Conservation (phyloP, 2,329 filamentous ascomycete genomes). For the Diaporthe citri region DNA sequence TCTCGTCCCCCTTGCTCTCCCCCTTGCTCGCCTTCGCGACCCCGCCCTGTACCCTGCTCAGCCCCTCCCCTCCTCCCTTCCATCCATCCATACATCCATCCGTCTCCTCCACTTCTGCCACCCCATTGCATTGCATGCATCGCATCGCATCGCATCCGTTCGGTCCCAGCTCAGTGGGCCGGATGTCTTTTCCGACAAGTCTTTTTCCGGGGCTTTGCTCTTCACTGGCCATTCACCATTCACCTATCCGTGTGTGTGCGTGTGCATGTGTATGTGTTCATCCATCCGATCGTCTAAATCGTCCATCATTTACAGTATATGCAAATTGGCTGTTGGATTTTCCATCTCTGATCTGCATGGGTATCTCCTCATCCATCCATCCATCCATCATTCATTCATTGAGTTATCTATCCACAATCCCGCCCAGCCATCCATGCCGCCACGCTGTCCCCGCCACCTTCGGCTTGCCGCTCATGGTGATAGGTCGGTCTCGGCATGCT, state of each 20-base stretch:
- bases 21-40: background rate
- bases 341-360: conserved; percentile 12
- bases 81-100: background rate
- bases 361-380: conserved; percentile 29
- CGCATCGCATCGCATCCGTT: conserved; percentile 15
- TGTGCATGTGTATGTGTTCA: background rate
- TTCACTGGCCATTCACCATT: background rate
- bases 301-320: background rate
- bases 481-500: background rate
- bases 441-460: background rate
- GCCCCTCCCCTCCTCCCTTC: background rate
- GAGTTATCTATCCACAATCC: background rate
- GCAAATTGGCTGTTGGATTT: conserved; percentile 1
- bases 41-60: conserved; percentile 5
- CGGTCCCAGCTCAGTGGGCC: conserved; percentile 24
- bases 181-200: conserved; percentile 5
- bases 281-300: background rate
- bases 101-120: background rate
- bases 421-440: background rate
- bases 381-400: conserved; percentile 1
- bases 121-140: background rate
- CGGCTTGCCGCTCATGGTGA: background rate
- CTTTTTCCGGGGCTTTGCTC: conserved; percentile 18
- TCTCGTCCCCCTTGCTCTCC: background rate
- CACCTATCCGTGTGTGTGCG: background rate